These are phyloP conservation scores for Aspergillus novofumigatus DNA, from an alignment of 2,329 filamentous ascomycete genomes.

Conservation along the genomic window DNA sequence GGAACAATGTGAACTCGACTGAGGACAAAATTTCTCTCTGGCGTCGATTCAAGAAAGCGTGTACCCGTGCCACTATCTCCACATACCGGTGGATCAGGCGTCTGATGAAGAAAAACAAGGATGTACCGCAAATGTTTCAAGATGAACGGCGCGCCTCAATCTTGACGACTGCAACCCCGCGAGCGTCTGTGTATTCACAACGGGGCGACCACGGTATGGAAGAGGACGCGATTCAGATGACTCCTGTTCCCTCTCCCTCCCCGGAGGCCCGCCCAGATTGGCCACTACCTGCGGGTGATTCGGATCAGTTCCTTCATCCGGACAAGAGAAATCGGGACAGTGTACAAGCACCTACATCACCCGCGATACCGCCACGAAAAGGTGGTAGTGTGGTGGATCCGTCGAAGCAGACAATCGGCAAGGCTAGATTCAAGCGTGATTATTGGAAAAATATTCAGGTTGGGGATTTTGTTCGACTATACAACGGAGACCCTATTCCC, in stretches of 20 bases:
- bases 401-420: constrained; percentile 59
- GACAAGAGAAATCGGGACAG: constrained; percentile 27
- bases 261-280: constrained; percentile 50
- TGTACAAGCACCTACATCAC: constrained; percentile 20
- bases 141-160: constrained; percentile 64
- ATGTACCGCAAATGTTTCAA: constrained; percentile 18
- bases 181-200: constrained; percentile 54
- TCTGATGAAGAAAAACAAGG: constrained; percentile 47
- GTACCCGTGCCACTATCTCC: constrained; percentile 58
- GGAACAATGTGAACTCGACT: constrained; percentile 88
- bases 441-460: constrained; percentile 94
- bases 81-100: constrained; percentile 51
- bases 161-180: constrained; percentile 56
- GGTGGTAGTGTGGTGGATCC: constrained; percentile 71
- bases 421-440: constrained; percentile 84
- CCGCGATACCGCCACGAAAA: constrained; percentile 35
- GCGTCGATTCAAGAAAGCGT: constrained; percentile 88
- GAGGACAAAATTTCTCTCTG: constrained; percentile 81
- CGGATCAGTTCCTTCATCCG: constrained; percentile 30
- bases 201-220: constrained; percentile 38
- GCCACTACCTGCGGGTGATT: constrained; percentile 30
- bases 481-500: constrained; percentile 92
- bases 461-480: constrained; percentile 92
- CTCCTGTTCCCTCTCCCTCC: constrained; percentile 79
- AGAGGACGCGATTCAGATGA: constrained; percentile 84